These are phyloP conservation scores for Backusella australiensis DNA, from an alignment of 192 early-diverging fungal species.

Conservation along the genomic window DNA sequence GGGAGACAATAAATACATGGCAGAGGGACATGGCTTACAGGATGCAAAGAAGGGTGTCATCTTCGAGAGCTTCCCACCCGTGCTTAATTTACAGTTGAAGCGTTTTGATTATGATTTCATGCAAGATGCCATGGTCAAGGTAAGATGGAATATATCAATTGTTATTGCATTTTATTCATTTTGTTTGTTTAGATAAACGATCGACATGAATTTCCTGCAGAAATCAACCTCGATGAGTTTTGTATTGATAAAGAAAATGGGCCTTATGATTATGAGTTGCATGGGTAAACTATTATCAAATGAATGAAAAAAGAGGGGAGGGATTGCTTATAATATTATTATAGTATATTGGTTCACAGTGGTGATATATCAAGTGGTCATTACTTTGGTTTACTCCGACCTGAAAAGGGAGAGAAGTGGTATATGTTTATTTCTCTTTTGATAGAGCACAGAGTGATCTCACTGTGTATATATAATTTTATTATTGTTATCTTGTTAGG, in stretches of 20 bases:
- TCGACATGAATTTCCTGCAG: constrained; percentile 87
- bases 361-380: constrained; percentile 93
- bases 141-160: constrained; percentile 16
- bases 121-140: constrained; percentile 88
- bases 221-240: constrained; percentile 86
- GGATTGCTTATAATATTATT: neutral
- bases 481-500: constrained; percentile 18
- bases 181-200: constrained; percentile 74
- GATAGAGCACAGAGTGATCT: neutral
- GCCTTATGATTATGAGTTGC: constrained; percentile 77
- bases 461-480: no score
- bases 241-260: constrained; percentile 62
- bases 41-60: constrained; percentile 96
- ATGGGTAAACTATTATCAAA: constrained; percentile 60
- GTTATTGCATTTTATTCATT: neutral
- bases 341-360: constrained; percentile 93
- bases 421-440: neutral
- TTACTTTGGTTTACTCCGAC: constrained; percentile 89
- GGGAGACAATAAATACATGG: constrained; percentile 94
- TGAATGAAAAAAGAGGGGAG: neutral
- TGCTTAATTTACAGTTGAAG: constrained; percentile 95
- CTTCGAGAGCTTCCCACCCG: constrained; percentile 89
- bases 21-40: constrained; percentile 92
- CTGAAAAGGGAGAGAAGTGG: constrained; percentile 82
- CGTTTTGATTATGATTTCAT: constrained; percentile 97